phyloP scores from a whole-genome alignment of 2,329 filamentous ascomycete genomes.

The Ambrosiella beaveri region DNA sequence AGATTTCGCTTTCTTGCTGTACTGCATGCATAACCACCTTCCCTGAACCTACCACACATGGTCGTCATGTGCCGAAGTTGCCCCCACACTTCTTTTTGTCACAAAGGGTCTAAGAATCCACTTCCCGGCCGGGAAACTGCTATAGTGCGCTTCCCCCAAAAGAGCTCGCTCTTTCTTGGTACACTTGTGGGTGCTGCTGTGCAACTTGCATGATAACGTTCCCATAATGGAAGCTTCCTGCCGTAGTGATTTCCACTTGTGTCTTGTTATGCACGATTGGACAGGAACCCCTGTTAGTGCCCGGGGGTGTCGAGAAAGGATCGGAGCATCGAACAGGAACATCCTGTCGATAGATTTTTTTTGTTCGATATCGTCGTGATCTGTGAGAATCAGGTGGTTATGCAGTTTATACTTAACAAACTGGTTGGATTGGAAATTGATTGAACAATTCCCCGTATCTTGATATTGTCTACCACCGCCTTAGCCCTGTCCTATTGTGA shows the following conservation, averaged over 20 bases:
- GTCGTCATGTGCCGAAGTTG: no score
- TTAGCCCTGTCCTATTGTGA: background rate
- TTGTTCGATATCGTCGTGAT: background rate
- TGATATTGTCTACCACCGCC: no score
- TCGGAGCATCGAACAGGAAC: background rate
- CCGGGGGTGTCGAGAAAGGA: background rate
- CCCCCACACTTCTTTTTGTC: no score
- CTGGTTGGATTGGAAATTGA: background rate
- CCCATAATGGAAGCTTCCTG: background rate
- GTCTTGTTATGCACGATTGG: background rate
- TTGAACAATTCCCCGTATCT: no score
- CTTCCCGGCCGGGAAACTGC: no score
- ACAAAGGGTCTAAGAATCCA: no score
- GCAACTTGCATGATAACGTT: background rate
- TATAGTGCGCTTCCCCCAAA: no score
- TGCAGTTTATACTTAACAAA: background rate
- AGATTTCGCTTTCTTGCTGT: no score
- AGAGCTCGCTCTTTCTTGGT: background rate
- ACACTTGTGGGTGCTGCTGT: background rate
- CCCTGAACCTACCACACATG: no score
- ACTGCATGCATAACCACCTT: no score
- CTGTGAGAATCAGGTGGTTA: background rate
- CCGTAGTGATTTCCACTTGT: background rate
- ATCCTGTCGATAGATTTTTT: background rate
- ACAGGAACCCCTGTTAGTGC: background rate